phyloP scores from a whole-genome alignment of 768 basidiomycete species.

The Gymnopilus junonius region DNA sequence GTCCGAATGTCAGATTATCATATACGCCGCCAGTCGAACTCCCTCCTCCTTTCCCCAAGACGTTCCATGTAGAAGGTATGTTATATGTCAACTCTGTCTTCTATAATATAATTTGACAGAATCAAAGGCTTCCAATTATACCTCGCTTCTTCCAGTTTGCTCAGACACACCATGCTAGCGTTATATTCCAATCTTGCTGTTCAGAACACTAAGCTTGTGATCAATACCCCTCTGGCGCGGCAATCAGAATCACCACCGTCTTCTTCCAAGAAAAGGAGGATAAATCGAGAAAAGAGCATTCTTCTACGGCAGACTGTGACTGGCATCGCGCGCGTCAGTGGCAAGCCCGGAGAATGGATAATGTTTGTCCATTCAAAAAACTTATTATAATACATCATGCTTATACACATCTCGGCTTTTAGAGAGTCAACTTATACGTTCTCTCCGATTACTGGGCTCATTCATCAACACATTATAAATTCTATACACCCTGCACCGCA shows the following conservation, averaged over 20 bases:
- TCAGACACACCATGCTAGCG: conserved; percentile 77
- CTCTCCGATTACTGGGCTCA: conserved; percentile 66
- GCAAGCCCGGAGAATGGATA: conserved; percentile 68
- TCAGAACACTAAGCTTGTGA: conserved; percentile 52
- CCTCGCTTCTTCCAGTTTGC: conserved; percentile 67
- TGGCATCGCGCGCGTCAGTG: conserved; percentile 68
- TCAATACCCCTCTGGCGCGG: conserved; percentile 33
- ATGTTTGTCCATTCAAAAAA: conserved; percentile 53
- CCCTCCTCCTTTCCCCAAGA: conserved; percentile 72
- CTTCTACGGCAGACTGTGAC: conserved; percentile 56
- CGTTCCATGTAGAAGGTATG: conserved; percentile 72
- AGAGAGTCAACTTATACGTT: conserved; percentile 78
- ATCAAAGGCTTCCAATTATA: conserved; percentile 70
- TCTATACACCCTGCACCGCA: conserved; percentile 83
- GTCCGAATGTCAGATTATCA: conserved; percentile 59
- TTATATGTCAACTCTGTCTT: not conserved
- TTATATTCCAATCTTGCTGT: conserved; percentile 71
- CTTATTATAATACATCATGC: not conserved
- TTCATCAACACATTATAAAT: conserved; percentile 67
- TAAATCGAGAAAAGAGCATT: conserved; percentile 60
- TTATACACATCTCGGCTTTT: not conserved
- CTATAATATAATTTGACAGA: not conserved
- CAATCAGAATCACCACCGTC: not conserved
- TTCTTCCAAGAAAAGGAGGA: conserved; percentile 26
- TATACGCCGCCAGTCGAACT: conserved; percentile 73